Conservation (phyloP, 1,284 basidiomycete genomes). For the Uromyces viciae-fabae region DNA sequence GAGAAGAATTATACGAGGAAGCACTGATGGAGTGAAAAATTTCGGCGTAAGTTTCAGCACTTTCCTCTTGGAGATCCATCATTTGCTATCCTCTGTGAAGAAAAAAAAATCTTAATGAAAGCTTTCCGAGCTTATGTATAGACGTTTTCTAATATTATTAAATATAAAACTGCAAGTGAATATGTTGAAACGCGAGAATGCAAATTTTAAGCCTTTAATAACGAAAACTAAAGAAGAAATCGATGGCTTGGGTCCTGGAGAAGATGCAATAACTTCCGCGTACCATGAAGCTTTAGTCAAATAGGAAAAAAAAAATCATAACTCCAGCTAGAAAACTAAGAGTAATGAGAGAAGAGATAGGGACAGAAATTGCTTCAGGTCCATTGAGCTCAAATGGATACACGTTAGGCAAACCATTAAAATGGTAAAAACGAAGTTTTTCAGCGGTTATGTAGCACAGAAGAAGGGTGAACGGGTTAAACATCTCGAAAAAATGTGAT, state of each 20-base stretch:
- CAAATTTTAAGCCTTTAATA: slow-evolving; percentile 3
- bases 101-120: background rate
- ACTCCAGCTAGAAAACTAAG: slow-evolving; percentile 8
- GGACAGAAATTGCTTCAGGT: background rate
- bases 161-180: background rate
- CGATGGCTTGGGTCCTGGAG: background rate
- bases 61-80: slow-evolving; percentile 41
- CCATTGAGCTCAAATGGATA: background rate
- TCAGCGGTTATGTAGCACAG: slow-evolving; percentile 19
- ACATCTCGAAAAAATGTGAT: slow-evolving; percentile 27
- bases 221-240: background rate
- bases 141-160: background rate
- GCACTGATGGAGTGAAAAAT: slow-evolving; percentile 25
- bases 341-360: slow-evolving; percentile 9
- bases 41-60: slow-evolving; percentile 33
- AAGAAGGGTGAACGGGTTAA: slow-evolving; percentile 19
- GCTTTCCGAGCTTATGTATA: background rate
- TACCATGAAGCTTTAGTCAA: slow-evolving; percentile 13
- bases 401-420: slow-evolving; percentile 23
- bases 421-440: slow-evolving; percentile 24
- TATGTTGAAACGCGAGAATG: background rate
- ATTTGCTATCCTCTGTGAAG: background rate
- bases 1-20: slow-evolving; percentile 18
- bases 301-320: slow-evolving; percentile 14
- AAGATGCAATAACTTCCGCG: background rate